Evolutionary conservation across 2,329 filamentous ascomycete species (phyloP).

Genomic region (Pseudopyricularia cyperi): DNA sequence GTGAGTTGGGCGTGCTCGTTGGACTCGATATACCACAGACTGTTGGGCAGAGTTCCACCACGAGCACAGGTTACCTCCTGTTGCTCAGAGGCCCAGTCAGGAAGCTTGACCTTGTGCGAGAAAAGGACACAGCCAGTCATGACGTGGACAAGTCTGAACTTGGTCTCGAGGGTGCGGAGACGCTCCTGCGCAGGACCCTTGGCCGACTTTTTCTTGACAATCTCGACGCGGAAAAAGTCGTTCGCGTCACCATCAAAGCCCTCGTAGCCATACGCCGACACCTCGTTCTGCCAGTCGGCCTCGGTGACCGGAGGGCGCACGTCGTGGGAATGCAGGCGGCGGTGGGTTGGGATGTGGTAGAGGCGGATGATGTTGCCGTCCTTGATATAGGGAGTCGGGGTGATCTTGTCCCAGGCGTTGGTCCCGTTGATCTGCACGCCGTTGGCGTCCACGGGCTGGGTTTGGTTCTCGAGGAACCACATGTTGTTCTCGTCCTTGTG

Average conservation of each 20-base stretch:
- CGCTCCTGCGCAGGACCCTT: constrained; percentile 68
- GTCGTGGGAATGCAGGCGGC: constrained; percentile 91
- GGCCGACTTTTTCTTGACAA: constrained; percentile 79
- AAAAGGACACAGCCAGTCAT: constrained; percentile 97
- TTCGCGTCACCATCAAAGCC: constrained; percentile 96
- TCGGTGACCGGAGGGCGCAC: constrained; percentile 77
- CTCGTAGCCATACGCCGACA: constrained; percentile 93
- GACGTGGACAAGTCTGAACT: constrained; percentile 87
- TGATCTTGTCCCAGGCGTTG: constrained; percentile 65
- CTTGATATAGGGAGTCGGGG: constrained; percentile 46
- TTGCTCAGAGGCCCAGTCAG: constrained; percentile 95
- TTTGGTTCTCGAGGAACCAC: constrained; percentile 91
- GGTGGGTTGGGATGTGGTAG: constrained; percentile 72
- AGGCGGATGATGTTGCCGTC: constrained; percentile 72
- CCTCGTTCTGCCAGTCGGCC: constrained; percentile 88
- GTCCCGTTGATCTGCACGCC: constrained; percentile 71
- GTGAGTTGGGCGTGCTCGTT: constrained; percentile 74
- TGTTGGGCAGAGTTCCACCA: constrained; percentile 86
- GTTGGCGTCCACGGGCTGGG: constrained; percentile 67
- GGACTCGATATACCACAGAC: constrained; percentile 88
- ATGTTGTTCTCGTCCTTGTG: constrained; percentile 99
- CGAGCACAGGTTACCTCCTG: constrained; percentile 97
- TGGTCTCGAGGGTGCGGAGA: constrained; percentile 86
- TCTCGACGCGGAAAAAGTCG: constrained; percentile 89
- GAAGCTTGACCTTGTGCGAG: constrained; percentile 97